These are phyloP conservation scores for Torulaspora indica DNA, from an alignment of 805 yeast species.

Conservation along the genomic window DNA sequence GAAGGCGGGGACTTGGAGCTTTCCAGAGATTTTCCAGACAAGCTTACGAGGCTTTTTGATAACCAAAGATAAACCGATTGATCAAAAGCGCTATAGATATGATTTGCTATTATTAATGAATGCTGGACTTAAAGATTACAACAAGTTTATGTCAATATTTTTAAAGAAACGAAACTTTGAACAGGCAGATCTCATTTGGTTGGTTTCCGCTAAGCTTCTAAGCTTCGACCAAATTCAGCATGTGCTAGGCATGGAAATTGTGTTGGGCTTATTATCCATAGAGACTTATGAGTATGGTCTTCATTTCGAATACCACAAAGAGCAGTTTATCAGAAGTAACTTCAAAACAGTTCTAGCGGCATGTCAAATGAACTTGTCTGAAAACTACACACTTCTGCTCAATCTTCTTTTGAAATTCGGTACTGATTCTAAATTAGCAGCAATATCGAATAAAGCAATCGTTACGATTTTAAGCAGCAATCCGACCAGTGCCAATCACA, in stretches of 20 bases:
- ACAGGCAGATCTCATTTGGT: slow-evolving; percentile 18
- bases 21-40: slow-evolving; percentile 32
- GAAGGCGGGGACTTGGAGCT: slow-evolving; percentile 15
- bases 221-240: slow-evolving; percentile 29
- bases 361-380: slow-evolving; percentile 11
- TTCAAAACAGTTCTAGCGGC: slow-evolving; percentile 18
- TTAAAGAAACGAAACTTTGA: slow-evolving; percentile 31
- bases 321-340: slow-evolving; percentile 24
- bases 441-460: slow-evolving; percentile 15
- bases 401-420: slow-evolving; percentile 23
- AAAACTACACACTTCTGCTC: slow-evolving; percentile 18
- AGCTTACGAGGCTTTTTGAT: slow-evolving; percentile 24
- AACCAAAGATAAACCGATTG: slow-evolving; percentile 5
- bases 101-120: slow-evolving; percentile 24
- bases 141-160: slow-evolving; percentile 32
- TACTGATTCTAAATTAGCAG: slow-evolving; percentile 15
- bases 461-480: slow-evolving; percentile 15
- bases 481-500: slow-evolving; percentile 3
- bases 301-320: slow-evolving; percentile 22
- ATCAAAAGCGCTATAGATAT: slow-evolving; percentile 16
- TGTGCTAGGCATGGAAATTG: slow-evolving; percentile 19
- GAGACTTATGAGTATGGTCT: slow-evolving; percentile 12
- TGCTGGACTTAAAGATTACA: slow-evolving; percentile 26
- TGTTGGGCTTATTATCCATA: slow-evolving; percentile 15
- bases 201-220: slow-evolving; percentile 29